These are phyloP conservation scores for Kodamaea neixiangensis DNA, from an alignment of 805 yeast species.

Conservation along the genomic window DNA sequence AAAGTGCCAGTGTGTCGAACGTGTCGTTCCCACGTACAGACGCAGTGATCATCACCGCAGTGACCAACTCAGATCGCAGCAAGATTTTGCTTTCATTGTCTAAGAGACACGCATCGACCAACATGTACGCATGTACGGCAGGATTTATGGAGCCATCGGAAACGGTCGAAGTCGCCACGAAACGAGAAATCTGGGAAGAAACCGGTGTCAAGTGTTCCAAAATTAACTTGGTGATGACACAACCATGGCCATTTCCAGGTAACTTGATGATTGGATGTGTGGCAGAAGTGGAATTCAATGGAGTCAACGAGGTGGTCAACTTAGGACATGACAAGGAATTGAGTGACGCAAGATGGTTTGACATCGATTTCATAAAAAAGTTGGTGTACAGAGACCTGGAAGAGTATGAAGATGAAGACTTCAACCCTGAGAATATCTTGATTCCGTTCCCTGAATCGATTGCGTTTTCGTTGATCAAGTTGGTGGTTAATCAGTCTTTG, in stretches of 20 bases:
- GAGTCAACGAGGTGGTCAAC: conserved; percentile 61
- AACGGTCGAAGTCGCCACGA: conserved; percentile 82
- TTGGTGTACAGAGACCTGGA: conserved; percentile 28
- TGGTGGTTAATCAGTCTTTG: conserved; percentile 34
- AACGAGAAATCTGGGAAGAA: conserved; percentile 94
- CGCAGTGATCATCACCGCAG: conserved; percentile 81
- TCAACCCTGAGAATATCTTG: conserved; percentile 38
- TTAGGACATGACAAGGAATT: conserved; percentile 85
- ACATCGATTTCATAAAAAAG: conserved; percentile 49
- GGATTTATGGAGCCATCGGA: conserved; percentile 97
- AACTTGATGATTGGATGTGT: conserved; percentile 92
- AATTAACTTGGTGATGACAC: conserved; percentile 68
- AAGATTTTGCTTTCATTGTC: conserved; percentile 72
- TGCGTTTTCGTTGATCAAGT: conserved; percentile 45
- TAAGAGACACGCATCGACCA: conserved; percentile 53
- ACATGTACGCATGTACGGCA: conserved; percentile 82
- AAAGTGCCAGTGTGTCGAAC: conserved; percentile 57
- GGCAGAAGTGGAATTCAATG: conserved; percentile 72
- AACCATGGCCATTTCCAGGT: conserved; percentile 98
- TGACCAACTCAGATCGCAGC: conserved; percentile 59
- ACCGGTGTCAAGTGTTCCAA: conserved; percentile 71
- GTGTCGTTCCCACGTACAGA: conserved; percentile 92
- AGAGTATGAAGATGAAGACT: conserved; percentile 20
- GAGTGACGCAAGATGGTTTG: conserved; percentile 85
- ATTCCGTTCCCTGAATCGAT: conserved; percentile 48